Percentiles rank a stretch among this genome's conserved stretches.
These are phyloP conservation scores for Artemisia annua DNA, from an alignment of 129 eudicot species.

Conservation along the genomic window DNA sequence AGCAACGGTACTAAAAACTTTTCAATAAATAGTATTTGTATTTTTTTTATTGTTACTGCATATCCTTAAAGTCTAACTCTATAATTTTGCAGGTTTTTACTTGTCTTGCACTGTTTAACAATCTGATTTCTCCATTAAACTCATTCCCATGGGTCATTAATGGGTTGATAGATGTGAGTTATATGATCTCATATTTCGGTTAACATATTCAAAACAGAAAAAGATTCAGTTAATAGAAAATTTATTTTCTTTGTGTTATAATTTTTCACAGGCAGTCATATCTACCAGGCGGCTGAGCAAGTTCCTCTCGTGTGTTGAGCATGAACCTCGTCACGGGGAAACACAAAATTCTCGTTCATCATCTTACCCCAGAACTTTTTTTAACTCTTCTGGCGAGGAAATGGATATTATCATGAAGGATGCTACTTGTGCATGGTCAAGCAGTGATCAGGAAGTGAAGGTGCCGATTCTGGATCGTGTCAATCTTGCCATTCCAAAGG, in stretches of 20 bases:
- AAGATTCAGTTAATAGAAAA: neutral
- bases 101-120: constrained; percentile 92
- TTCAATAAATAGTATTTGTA: constrained; percentile 14
- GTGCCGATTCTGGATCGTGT: constrained; percentile 54
- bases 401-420: constrained; percentile 59
- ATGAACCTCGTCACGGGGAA: constrained; percentile 24
- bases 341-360: constrained; percentile 18
- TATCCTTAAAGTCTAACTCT: constrained; percentile 9
- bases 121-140: constrained; percentile 86
- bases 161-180: constrained; percentile 91
- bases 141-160: constrained; percentile 99
- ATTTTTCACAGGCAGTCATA: constrained; percentile 68
- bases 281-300: constrained; percentile 76
- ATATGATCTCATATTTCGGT: constrained; percentile 11
- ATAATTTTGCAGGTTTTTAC: constrained; percentile 79
- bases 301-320: constrained; percentile 70
- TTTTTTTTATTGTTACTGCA: constrained; percentile 10
- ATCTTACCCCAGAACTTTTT: neutral
- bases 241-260: constrained; percentile 7
- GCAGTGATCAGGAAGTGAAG: constrained; percentile 46
- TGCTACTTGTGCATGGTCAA: constrained; percentile 75
- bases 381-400: constrained; percentile 22
- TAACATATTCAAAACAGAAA: neutral
- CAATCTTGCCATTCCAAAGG: constrained; percentile 63
- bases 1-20: constrained; percentile 64